A percentile compares a stretch with the other conserved stretches of the same genome.
Evolutionary conservation across 768 basidiomycete species (phyloP).

Genomic region (Suillus placidus): DNA sequence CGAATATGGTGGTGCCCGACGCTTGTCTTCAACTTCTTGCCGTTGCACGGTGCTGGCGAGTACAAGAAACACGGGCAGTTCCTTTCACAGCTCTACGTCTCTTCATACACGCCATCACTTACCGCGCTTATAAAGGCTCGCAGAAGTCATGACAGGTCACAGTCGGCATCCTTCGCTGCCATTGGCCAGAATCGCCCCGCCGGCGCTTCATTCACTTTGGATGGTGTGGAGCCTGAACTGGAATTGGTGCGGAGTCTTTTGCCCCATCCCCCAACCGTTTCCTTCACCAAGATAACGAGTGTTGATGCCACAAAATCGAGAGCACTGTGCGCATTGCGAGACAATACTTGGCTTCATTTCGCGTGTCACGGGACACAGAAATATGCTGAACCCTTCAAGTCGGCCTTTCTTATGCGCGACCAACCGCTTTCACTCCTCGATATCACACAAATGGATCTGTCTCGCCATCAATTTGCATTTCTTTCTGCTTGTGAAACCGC

Average conservation of each 20-base stretch:
- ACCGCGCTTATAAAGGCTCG: no score
- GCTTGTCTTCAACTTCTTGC: no score
- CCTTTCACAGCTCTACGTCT: no score
- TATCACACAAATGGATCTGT: conserved; percentile 6
- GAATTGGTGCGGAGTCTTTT: neutral
- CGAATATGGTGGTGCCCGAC: no score
- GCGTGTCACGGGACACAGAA: conserved; percentile 21
- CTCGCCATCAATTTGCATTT: conserved; percentile 8
- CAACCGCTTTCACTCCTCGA: conserved; percentile 7
- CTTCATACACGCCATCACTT: no score
- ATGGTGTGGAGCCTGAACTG: neutral
- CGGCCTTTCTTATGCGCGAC: conserved; percentile 6
- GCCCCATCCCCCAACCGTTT: neutral
- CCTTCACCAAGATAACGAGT: conserved; percentile 4
- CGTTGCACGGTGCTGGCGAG: no score
- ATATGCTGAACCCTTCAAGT: conserved; percentile 15
- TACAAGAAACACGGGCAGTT: no score
- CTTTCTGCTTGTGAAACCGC: conserved; percentile 24
- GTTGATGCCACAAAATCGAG: neutral
- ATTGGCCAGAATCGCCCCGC: conserved; percentile 9
- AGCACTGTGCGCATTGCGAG: neutral
- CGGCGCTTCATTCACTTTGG: neutral
- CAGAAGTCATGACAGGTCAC: no score
- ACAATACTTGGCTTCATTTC: conserved; percentile 21
- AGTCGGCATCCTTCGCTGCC: conserved; percentile 10